These are phyloP conservation scores for Chaetomium strumarium DNA, from an alignment of 2,329 filamentous ascomycete genomes.

Conservation along the genomic window DNA sequence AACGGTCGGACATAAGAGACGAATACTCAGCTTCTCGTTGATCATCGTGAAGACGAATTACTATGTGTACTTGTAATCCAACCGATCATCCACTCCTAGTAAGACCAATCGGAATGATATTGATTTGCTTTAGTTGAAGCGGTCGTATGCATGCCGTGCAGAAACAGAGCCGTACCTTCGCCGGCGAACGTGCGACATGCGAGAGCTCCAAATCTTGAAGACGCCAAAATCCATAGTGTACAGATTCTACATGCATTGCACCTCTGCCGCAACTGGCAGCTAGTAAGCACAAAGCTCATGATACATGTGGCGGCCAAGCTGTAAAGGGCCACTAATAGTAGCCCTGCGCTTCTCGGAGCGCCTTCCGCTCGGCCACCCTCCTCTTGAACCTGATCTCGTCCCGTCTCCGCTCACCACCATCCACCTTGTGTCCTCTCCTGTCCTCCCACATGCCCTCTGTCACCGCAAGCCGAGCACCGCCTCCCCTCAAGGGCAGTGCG, in stretches of 20 bases:
- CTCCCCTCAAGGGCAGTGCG: constrained; percentile 60
- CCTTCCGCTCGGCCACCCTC: constrained; percentile 71
- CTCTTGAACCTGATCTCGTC: constrained; percentile 84
- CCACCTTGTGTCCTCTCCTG: constrained; percentile 80
- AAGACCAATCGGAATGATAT: background rate
- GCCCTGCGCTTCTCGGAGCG: constrained; percentile 39
- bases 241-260: constrained; percentile 20
- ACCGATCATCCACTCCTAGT: too few relatives aligned
- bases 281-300: constrained; percentile 3
- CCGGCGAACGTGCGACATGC: background rate
- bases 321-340: constrained; percentile 15
- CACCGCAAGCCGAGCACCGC: constrained; percentile 60
- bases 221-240: constrained; percentile 18
- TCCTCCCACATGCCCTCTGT: constrained; percentile 93
- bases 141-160: too few relatives aligned
- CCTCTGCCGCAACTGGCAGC: background rate
- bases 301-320: background rate
- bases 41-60: background rate
- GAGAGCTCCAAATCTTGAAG: background rate
- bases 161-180: background rate
- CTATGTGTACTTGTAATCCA: too few relatives aligned
- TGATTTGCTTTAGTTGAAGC: background rate
- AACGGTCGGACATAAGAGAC: background rate
- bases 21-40: background rate
- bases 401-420: constrained; percentile 88